Evolutionary conservation across 2,329 filamentous ascomycete genomes (phyloP), one percentile per base, ranked within the genome.

Genomic region (Aspergillus awamori): DNA sequence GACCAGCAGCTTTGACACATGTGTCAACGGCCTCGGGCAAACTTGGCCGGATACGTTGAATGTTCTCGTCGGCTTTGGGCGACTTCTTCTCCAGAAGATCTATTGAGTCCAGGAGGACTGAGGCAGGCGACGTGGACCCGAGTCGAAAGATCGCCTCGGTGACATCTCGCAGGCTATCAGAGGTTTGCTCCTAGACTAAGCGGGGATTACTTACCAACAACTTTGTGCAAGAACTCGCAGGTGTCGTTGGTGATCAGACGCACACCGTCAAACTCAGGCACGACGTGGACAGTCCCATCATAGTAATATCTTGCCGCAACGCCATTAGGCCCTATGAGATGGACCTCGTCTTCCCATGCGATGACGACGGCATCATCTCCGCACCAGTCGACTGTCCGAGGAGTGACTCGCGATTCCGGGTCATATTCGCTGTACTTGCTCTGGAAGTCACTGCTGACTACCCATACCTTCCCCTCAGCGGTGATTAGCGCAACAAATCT

Each of bases 181-280:
- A 45, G 13, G 10, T 43, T 17, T 8, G 53, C 36, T 10, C 15
- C 47, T 22, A 28, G 22, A 20, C 8, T 26, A n/a, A 6, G 13
- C 36, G 33, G n/a, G 26, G 11, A 45, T 6, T 60, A 64, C 74
- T 67, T 74, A 79, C 83, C 81, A 0, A 94, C 91, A 0, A 99
- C 93, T 72, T 93, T 93, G 70, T 99, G 93, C n/a, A 99, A 74
- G 72, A 98, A 98, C 69, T 99, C 95, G 77, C 94, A 98, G n/a
- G 91, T 88, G 70, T 97, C 92, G 69, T 96, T 97, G 3, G 92
- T 96, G 49, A 99, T 83, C 8, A 99, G 80, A 15, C 93, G 87
- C 24, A 97, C 89, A n/a, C 95, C 95, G 72, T 99, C 95, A 63
- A 85, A 84, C 82, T 96, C 93, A 15, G 93, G 89, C 45, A 97